Base-by-base conservation (phyloP, 2,329 filamentous ascomycete species). In the Metarhizium humberi region DNA sequence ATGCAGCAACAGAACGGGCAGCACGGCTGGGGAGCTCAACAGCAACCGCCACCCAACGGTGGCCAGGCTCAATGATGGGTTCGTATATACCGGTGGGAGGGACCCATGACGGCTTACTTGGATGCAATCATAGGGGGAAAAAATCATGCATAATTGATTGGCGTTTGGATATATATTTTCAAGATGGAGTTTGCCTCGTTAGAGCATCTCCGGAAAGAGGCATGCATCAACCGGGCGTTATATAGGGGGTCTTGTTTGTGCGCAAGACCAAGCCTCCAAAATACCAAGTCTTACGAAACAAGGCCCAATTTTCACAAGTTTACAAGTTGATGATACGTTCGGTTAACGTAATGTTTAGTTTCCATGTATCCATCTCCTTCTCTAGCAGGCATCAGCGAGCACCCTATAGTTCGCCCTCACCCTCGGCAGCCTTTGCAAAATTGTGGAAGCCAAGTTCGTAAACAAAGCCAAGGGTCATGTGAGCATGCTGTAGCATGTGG, bases 401-500 rank as follows among this genome's bases (percentile, higher is more conserved):
- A 48, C 7, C 13, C 45, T 48, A 48, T 13, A 48, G 25, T 16
- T 48, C 45, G 18, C 13, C 45, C 2, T 48, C 45, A 29, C 45
- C 45, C 20, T 48, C 25, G 18, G 16, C 11, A 6, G 20, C 25
- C n/a, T 29, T 30, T 8, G 20, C 14, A 62, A 92, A 88, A 57
- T 88, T 77, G 20, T 88, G 83, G 73, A 89, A 89, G 10, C 85
- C 90, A 58, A 95, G 79, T 74, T 96, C 91, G 64, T 92, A 92
- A 4, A 86, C 89, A 62, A 95, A 79, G 5, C 86, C 88, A 36
- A 95, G 76, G 1, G 90, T 94, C 78, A 96, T 80, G 68, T 84
- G 86, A 25, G 89, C 90, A 71, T 96, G 91, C 74, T 96, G 86
- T 38, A 94, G 78, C 90, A 96, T 95, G 70, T 96, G 91, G 67